phyloP scores from a whole-genome alignment of 2,329 filamentous ascomycete species.

The Colletotrichum falcatum region DNA sequence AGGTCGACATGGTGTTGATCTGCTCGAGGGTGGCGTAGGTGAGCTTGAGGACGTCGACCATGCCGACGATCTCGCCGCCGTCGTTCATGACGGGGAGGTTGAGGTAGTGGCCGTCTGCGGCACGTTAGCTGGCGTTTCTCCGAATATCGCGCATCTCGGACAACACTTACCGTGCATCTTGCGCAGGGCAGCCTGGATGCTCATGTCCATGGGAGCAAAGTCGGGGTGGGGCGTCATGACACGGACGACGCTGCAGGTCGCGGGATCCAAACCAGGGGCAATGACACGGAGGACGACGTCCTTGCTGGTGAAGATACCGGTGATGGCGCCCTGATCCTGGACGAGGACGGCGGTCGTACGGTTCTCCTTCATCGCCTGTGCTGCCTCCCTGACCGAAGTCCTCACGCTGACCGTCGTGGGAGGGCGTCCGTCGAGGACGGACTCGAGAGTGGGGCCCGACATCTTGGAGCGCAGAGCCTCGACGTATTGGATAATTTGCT shows the following conservation, averaged over 20 bases:
- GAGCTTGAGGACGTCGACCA: slow-evolving; percentile 98
- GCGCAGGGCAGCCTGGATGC: slow-evolving; percentile 94
- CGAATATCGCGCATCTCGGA: not conserved
- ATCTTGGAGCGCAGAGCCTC: slow-evolving; percentile 95
- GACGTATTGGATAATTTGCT: slow-evolving; percentile 99
- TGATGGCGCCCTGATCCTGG: slow-evolving; percentile 96
- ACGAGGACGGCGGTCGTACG: slow-evolving; percentile 97
- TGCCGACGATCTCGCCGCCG: slow-evolving; percentile 95
- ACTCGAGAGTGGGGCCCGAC: slow-evolving; percentile 96
- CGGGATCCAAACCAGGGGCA: slow-evolving; percentile 92
- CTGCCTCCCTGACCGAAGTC: slow-evolving; percentile 96
- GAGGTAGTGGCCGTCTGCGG: slow-evolving; percentile 92
- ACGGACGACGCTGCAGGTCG: slow-evolving; percentile 95
- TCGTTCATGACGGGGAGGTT: slow-evolving; percentile 99
- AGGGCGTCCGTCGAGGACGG: slow-evolving; percentile 90
- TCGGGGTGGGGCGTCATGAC: slow-evolving; percentile 99
- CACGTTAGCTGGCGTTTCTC: slow-evolving; percentile 40
- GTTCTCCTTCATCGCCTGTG: slow-evolving; percentile 97
- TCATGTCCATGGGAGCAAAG: slow-evolving; percentile 99
- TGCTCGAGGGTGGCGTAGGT: slow-evolving; percentile 98
- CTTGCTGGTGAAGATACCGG: slow-evolving; percentile 99
- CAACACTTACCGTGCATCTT: slow-evolving; percentile 92
- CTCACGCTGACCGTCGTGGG: slow-evolving; percentile 95
- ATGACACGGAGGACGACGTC: slow-evolving; percentile 98
- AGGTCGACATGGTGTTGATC: slow-evolving; percentile 93